Conservation (phyloP, 495 filamentous ascomycete species). For the Xeromyces bisporus region DNA sequence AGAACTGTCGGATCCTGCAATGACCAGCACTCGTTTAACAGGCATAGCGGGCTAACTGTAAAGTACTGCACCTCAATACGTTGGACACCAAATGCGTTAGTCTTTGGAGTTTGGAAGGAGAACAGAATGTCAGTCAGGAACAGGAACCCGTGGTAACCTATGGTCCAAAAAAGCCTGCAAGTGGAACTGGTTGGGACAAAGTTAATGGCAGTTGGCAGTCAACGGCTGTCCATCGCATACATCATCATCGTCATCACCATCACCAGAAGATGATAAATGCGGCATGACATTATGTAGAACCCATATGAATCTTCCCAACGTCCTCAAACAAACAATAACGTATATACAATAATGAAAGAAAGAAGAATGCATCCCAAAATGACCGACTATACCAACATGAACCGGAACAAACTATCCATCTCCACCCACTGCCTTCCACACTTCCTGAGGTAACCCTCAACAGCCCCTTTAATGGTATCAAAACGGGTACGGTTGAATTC, state of each 20-base stretch:
- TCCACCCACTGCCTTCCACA: slow-evolving; percentile 92
- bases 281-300: neutral
- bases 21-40: slow-evolving; percentile 48
- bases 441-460: slow-evolving; percentile 76
- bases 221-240: too few relatives aligned
- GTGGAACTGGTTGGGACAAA: too few relatives aligned
- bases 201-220: too few relatives aligned
- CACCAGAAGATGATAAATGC: neutral
- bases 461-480: slow-evolving; percentile 53
- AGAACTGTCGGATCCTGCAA: slow-evolving; percentile 75
- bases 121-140: too few relatives aligned
- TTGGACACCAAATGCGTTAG: too few relatives aligned
- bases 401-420: slow-evolving; percentile 81
- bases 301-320: neutral
- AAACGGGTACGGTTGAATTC: slow-evolving; percentile 70
- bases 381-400: slow-evolving; percentile 29
- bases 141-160: too few relatives aligned
- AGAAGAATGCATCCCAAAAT: neutral
- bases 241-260: too few relatives aligned
- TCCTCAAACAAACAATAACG: neutral
- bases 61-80: too few relatives aligned
- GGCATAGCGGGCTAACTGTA: slow-evolving; percentile 12
- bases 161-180: too few relatives aligned
- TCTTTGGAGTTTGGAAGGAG: too few relatives aligned
- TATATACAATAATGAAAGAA: slow-evolving; percentile 1